These are phyloP conservation scores for Speleostelium caveatum DNA, from an alignment of 78 protist genomes.

Conservation along the genomic window DNA sequence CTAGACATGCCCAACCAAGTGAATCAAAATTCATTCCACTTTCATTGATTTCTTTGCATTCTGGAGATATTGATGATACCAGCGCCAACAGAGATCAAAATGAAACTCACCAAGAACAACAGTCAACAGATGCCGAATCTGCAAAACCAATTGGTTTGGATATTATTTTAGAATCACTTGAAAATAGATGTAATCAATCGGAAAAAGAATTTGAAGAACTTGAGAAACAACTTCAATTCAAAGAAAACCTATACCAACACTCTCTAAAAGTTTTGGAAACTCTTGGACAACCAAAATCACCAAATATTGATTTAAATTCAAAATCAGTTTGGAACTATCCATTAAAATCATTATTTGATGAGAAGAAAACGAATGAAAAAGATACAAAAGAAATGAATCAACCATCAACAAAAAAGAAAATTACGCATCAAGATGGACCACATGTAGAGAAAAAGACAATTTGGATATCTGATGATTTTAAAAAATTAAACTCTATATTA, in stretches of 20 bases:
- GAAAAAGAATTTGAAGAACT: conserved; percentile 8
- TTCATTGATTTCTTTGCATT: conserved; percentile 12
- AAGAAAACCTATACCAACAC: conserved; percentile 11
- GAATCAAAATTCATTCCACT: background rate
- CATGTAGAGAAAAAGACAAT: no score
- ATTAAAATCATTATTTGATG: no score
- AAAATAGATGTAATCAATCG: background rate
- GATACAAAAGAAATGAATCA: no score
- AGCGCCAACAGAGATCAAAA: background rate
- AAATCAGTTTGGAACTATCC: no score
- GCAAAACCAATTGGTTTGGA: background rate
- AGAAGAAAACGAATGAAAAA: no score
- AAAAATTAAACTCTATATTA: no score
- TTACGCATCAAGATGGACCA: no score
- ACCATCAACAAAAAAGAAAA: no score
- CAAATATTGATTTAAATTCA: no score
- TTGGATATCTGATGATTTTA: no score
- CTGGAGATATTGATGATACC: background rate
- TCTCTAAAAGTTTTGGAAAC: conserved; percentile 32
- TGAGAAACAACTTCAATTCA: background rate
- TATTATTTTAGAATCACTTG: conserved; percentile 18
- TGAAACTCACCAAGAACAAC: background rate
- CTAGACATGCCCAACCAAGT: conserved; percentile 21
- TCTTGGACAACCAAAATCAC: conserved; percentile 17
- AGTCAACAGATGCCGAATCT: background rate